A percentile compares a stretch with the other conserved stretches of the same genome.
Conservation (phyloP, 192 early-diverging fungal species). For the Dissophora globulifera region DNA sequence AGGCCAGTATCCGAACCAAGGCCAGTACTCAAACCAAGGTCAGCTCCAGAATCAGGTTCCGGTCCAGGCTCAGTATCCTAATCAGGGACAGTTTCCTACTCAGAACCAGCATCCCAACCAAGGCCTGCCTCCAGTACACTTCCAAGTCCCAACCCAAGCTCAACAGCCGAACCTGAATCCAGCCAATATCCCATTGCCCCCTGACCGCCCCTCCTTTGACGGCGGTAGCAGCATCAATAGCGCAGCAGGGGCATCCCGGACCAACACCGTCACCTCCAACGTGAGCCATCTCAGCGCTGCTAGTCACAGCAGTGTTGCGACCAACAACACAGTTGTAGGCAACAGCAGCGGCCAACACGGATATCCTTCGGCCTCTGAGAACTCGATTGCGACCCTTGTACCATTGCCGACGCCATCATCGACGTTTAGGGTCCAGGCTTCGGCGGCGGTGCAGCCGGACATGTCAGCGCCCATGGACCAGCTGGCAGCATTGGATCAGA, state of each 20-base stretch:
- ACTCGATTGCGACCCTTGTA: constrained; percentile 25
- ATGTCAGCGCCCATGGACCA: constrained; percentile 23
- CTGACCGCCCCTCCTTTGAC: background rate
- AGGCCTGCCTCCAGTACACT: background rate
- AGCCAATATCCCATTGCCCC: background rate
- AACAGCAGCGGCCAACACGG: constrained; percentile 1
- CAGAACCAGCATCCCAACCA: background rate
- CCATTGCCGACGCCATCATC: constrained; percentile 33
- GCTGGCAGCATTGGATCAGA: constrained; percentile 13
- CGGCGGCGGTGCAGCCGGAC: no score
- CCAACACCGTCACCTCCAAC: constrained; percentile 26
- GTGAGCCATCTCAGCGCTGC: constrained; percentile 19
- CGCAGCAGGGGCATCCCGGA: constrained; percentile 27
- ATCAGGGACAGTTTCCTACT: background rate
- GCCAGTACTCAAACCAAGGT: background rate
- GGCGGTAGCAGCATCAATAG: background rate
- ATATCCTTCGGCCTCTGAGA: constrained; percentile 10
- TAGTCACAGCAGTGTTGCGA: constrained; percentile 1
- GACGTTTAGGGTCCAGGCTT: no score
- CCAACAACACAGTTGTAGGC: constrained; percentile 15
- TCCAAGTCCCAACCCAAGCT: background rate
- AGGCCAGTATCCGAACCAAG: background rate
- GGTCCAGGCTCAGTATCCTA: background rate
- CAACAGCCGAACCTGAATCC: background rate
- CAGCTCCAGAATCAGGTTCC: background rate